Conservation (phyloP, 2,329 filamentous ascomycete genomes). For the Lasiodiplodia gonubiensis region DNA sequence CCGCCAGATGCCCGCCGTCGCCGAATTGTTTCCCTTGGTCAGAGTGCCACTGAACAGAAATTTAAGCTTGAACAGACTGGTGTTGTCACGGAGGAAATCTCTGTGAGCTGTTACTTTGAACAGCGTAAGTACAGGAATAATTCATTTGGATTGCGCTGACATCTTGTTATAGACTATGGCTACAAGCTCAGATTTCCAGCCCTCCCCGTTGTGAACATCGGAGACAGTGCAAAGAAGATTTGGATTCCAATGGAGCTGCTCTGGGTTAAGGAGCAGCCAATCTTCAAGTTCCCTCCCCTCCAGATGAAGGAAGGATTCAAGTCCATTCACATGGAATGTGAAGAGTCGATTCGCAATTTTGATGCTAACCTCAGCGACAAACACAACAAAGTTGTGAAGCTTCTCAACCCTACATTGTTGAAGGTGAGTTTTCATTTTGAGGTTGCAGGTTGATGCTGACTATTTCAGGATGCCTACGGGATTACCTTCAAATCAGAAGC, state of each 20-base stretch:
- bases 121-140: background rate
- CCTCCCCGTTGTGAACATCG: background rate
- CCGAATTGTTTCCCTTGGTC: background rate
- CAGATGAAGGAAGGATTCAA: background rate
- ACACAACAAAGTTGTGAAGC: background rate
- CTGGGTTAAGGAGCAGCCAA: background rate
- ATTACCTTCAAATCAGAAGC: background rate
- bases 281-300: background rate
- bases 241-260: constrained; percentile 16
- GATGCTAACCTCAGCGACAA: background rate
- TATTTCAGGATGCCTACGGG: background rate
- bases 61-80: background rate
- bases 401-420: background rate
- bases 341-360: background rate
- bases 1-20: background rate
- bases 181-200: background rate
- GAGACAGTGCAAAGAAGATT: background rate
- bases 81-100: background rate
- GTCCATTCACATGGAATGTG: background rate
- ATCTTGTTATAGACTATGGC: background rate
- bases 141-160: background rate
- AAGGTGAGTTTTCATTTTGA: background rate
- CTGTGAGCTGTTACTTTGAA: background rate
- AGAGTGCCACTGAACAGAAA: background rate
- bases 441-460: background rate